Evolutionary conservation across 495 filamentous ascomycete species (phyloP).

Genomic region (Extremus antarcticus): DNA sequence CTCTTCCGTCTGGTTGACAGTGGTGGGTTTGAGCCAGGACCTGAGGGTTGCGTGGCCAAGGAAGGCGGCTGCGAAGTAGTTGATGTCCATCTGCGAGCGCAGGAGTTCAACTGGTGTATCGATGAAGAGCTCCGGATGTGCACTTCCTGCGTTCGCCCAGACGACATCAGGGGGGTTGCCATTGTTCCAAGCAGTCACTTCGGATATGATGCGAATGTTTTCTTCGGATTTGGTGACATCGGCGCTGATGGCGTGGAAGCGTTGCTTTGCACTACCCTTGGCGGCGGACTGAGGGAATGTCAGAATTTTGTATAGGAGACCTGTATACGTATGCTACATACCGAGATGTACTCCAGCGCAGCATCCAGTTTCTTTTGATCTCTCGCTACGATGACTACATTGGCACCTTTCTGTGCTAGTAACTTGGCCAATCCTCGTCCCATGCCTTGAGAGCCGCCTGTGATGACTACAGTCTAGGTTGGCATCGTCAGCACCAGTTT

Average conservation of each 20-base stretch:
- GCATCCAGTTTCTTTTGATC: conserved; percentile 62
- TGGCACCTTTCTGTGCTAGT: conserved; percentile 73
- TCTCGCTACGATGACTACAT: conserved; percentile 74
- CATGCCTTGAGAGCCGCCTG: conserved; percentile 89
- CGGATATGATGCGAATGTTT: conserved; percentile 53
- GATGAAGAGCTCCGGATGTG: conserved; percentile 66
- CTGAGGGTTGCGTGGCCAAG: conserved; percentile 64
- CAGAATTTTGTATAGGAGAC: neutral
- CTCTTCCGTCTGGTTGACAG: conserved; percentile 10
- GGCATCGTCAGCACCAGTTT: neutral
- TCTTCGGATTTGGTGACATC: conserved; percentile 65
- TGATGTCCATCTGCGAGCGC: conserved; percentile 74
- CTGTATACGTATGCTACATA: conserved; percentile 24
- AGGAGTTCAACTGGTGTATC: conserved; percentile 55
- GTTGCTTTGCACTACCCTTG: conserved; percentile 49
- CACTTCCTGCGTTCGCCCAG: conserved; percentile 80
- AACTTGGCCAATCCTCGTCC: conserved; percentile 61
- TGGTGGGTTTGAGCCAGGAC: conserved; percentile 46
- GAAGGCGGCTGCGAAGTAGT: conserved; percentile 84
- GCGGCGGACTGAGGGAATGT: conserved; percentile 39
- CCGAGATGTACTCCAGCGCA: conserved; percentile 55
- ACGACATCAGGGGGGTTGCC: conserved; percentile 67
- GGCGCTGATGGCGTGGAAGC: conserved; percentile 73
- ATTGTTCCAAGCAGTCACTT: conserved; percentile 76
- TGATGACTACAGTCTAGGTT: conserved; percentile 70